These are phyloP conservation scores for Lipomyces starkeyi DNA, from an alignment of 805 yeast species.

Conservation along the genomic window DNA sequence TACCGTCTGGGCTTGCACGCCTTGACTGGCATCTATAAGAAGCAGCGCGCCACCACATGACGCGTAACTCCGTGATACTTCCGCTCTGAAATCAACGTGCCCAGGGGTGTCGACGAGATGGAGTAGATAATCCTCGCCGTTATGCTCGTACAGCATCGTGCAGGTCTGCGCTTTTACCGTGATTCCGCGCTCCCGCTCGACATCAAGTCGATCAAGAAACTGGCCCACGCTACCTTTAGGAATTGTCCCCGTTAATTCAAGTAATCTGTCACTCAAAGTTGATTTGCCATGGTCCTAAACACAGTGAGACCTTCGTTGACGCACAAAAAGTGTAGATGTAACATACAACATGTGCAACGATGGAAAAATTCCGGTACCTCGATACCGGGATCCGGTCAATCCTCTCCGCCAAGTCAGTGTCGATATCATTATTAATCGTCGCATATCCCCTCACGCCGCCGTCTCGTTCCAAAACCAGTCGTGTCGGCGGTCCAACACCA, in stretches of 20 bases:
- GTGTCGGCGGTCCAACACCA: neutral
- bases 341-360: conserved; percentile 82
- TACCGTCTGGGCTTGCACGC: conserved; percentile 95
- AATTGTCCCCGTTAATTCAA: conserved; percentile 89
- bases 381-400: conserved; percentile 81
- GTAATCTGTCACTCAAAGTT: conserved; percentile 83
- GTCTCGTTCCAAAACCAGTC: neutral
- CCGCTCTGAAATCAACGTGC: conserved; percentile 94
- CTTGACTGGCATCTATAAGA: conserved; percentile 93
- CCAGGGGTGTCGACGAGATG: conserved; percentile 98
- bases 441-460: neutral
- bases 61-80: conserved; percentile 91
- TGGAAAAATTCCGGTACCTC: conserved; percentile 86
- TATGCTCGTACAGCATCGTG: conserved; percentile 79
- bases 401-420: conserved; percentile 55
- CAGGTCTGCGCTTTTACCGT: conserved; percentile 98
- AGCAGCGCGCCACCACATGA: conserved; percentile 94
- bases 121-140: conserved; percentile 74
- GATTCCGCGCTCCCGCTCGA: conserved; percentile 94
- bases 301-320: neutral
- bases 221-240: conserved; percentile 73
- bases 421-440: conserved; percentile 13
- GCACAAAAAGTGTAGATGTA: no score
- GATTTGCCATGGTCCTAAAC: conserved; percentile 64
- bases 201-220: conserved; percentile 89